Evolutionary conservation across 176 grass and related monocot species (phyloP).

Genomic region (Zizania latifolia): DNA sequence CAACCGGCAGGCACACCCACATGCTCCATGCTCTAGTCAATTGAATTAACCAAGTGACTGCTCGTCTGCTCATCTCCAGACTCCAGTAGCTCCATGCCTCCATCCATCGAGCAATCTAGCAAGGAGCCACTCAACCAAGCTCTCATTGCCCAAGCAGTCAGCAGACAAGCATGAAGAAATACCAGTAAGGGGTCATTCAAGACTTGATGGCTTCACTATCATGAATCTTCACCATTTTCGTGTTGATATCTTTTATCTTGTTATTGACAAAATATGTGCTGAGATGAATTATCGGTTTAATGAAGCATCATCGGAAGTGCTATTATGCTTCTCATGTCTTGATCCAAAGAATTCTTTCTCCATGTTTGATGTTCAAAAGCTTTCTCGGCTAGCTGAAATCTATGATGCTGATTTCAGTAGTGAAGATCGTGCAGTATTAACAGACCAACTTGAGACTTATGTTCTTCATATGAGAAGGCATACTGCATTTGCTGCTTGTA

Average conservation of each 20-base stretch:
- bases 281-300: background rate
- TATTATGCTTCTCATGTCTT: background rate
- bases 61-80: no score
- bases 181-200: background rate
- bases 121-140: no score
- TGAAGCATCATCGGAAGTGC: background rate
- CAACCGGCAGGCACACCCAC: no score
- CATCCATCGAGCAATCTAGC: no score
- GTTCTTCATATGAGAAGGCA: background rate
- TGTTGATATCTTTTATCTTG: background rate
- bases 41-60: no score
- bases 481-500: background rate
- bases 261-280: background rate
- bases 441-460: background rate
- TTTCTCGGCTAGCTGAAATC: no score
- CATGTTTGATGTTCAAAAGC: no score
- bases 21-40: no score
- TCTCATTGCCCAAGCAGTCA: no score
- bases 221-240: background rate
- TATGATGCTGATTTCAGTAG: no score
- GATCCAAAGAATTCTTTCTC: background rate
- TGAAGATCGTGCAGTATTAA: background rate
- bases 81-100: no score
- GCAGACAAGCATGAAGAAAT: background rate
- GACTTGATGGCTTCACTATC: background rate